phyloP scores from a whole-genome alignment of 305 asterid species.

The Stenogyne calaminthoides region DNA sequence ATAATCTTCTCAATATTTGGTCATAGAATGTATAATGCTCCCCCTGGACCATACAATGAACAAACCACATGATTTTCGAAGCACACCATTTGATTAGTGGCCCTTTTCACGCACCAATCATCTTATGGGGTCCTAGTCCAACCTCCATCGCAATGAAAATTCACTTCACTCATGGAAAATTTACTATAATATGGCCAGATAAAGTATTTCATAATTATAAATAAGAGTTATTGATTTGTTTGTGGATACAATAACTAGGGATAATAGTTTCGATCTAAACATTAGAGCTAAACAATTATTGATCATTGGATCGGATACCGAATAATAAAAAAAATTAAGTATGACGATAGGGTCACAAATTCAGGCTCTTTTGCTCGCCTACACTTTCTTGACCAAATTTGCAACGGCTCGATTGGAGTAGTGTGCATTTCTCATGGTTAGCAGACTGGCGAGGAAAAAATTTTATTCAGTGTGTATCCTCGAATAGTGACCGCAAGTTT shows the following conservation, averaged over 20 bases:
- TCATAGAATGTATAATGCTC: conserved; percentile 53
- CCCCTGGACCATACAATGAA: conserved; percentile 54
- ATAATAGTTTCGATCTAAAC: not conserved
- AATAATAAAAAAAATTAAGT: no score
- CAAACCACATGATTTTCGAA: conserved; percentile 51
- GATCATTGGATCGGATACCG: no score
- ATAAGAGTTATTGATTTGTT: no score
- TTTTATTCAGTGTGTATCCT: not conserved
- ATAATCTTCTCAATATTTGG: conserved; percentile 17
- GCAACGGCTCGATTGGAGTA: no score
- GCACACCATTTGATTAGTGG: conserved; percentile 48
- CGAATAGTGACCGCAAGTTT: not conserved
- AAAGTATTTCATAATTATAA: not conserved
- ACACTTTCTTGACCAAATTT: no score
- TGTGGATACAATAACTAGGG: not conserved
- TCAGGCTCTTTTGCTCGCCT: no score
- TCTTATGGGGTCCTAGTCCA: conserved; percentile 35
- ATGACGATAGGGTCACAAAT: no score
- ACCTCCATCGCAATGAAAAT: not conserved
- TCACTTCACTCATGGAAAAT: conserved; percentile 3
- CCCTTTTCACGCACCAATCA: conserved; percentile 54
- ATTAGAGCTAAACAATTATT: not conserved
- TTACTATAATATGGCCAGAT: not conserved
- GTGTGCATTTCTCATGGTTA: no score
- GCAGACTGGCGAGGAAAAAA: not conserved